These are phyloP conservation scores for Hypoxylon trugodes DNA, from an alignment of 495 filamentous ascomycete genomes.

Conservation along the genomic window DNA sequence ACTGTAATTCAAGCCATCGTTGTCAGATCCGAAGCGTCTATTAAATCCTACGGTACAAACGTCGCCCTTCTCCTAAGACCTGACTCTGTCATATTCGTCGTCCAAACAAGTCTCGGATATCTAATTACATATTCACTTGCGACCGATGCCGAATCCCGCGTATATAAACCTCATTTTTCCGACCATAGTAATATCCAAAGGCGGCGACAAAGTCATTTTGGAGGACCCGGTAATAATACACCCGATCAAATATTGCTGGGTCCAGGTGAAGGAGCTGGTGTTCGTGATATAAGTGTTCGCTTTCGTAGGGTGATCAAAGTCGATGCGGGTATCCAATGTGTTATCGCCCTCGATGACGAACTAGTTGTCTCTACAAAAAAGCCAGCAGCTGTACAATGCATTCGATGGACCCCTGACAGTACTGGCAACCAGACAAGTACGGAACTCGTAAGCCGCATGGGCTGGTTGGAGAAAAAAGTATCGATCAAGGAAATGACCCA, in stretches of 20 bases:
- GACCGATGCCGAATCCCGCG: constrained; percentile 79
- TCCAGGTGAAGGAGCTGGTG: constrained; percentile 77
- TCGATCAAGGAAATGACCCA: constrained; percentile 88
- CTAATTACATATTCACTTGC: constrained; percentile 94
- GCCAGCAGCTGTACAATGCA: constrained; percentile 94
- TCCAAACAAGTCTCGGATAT: constrained; percentile 88
- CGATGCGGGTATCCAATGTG: constrained; percentile 89
- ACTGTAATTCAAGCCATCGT: constrained; percentile 87
- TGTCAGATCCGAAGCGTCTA: constrained; percentile 77
- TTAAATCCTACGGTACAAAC: constrained; percentile 86
- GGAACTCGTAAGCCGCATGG: constrained; percentile 86
- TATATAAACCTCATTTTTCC: constrained; percentile 84
- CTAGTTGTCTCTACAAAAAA: constrained; percentile 92
- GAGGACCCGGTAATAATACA: constrained; percentile 61
- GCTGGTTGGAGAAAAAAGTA: constrained; percentile 80
- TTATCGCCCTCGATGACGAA: constrained; percentile 91
- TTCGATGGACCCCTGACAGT: constrained; percentile 88
- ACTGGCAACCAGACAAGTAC: constrained; percentile 86
- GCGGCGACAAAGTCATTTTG: constrained; percentile 75
- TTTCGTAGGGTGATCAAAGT: constrained; percentile 99
- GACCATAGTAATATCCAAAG: constrained; percentile 70
- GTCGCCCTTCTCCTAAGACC: constrained; percentile 85
- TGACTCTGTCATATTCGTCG: constrained; percentile 87
- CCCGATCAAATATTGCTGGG: constrained; percentile 66
- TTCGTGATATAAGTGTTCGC: constrained; percentile 84